A percentile compares a stretch with the other conserved stretches of the same genome.
These are phyloP conservation scores for Eimeria maxima DNA, from an alignment of 169 alveolate species.

Conservation along the genomic window DNA sequence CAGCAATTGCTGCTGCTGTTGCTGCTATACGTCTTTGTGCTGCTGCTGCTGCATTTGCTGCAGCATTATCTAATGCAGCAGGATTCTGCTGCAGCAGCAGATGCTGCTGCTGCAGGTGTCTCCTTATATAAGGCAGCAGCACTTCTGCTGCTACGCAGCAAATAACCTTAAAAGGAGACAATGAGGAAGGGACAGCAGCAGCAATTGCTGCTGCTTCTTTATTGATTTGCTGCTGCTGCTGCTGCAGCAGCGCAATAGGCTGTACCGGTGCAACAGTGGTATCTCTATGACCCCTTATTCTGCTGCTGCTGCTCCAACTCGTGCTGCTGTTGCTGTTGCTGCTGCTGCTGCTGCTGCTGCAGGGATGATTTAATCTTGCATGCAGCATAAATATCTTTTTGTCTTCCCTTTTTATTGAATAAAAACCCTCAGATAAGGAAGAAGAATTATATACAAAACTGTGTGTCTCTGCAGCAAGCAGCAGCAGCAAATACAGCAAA, in stretches of 20 bases:
- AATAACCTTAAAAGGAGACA: not conserved
- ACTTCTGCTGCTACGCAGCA: conserved; percentile 63
- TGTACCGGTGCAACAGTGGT: conserved; percentile 1
- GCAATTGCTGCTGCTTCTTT: conserved; percentile 43
- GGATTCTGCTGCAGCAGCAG: conserved; percentile 50
- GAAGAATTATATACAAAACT: conserved; percentile 36
- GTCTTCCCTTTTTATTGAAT: conserved; percentile 63
- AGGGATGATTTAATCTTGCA: not conserved
- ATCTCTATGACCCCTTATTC: not conserved
- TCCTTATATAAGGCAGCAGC: conserved; percentile 66
- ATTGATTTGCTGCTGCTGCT: conserved; percentile 56
- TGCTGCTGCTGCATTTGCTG: conserved; percentile 20
- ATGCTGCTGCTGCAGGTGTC: conserved; percentile 46
- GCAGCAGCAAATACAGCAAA: conserved; percentile 38
- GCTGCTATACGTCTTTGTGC: not conserved
- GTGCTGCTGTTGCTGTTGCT: conserved; percentile 40
- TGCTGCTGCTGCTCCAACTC: conserved; percentile 37
- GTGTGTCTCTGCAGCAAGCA: conserved; percentile 70
- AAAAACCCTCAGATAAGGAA: conserved; percentile 77
- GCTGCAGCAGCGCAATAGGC: conserved; percentile 18
- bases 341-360: conserved; percentile 2
- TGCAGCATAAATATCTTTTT: not conserved
- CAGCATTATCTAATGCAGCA: too few relatives aligned
- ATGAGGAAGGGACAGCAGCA: not conserved
- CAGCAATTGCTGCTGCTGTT: not conserved